Evolutionary conservation across 1,284 basidiomycete genomes (phyloP), one percentile per base, ranked within the genome.

Genomic region (Ceratobasidium sp.): DNA sequence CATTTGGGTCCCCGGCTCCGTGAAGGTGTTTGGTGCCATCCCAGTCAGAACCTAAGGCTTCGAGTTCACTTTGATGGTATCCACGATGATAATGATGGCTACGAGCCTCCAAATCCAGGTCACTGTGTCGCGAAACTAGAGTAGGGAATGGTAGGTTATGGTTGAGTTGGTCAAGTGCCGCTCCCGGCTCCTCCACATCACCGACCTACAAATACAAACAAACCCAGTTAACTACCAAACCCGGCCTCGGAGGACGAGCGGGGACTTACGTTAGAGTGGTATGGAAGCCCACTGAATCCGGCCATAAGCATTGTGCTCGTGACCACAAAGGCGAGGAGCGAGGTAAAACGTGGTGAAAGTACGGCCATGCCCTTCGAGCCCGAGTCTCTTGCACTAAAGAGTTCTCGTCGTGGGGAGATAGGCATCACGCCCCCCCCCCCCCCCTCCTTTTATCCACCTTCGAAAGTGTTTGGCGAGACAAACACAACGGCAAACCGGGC

Each of bases 301-400:
- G 45, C 35, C 40, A 34, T n/a, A 35, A 65, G 50, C 22, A 49
- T 34, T 20, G 58, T 49, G 58, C 47, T 38, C 32, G 62, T 42
- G 32, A 27, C 29, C 34, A 54, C 49, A 65, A 65, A 65, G 47
- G 62, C 62, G n/a, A 65, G 62, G 38, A 65, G 62, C 10, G 62
- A 31, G 15, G 50, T 25, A 22, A 65, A 65, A 22, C 38, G 34
- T 25, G 62, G 62, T 31, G 62, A 42, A 47, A 65, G 62, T 27
- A 42, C 49, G 49, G 54, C 62, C 62, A 65, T 65, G 25, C n/a
- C n/a, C n/a, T n/a, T n/a, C n/a, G n/a, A n/a, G n/a, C n/a, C n/a
- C n/a, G n/a, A n/a, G n/a, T n/a, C n/a, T n/a, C n/a, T n/a, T n/a
- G n/a, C n/a, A n/a, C n/a, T n/a, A n/a, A n/a, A n/a, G n/a, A n/a